Conservation (phyloP, 164 flowering plant species). For the Hamamelis virginiana region DNA sequence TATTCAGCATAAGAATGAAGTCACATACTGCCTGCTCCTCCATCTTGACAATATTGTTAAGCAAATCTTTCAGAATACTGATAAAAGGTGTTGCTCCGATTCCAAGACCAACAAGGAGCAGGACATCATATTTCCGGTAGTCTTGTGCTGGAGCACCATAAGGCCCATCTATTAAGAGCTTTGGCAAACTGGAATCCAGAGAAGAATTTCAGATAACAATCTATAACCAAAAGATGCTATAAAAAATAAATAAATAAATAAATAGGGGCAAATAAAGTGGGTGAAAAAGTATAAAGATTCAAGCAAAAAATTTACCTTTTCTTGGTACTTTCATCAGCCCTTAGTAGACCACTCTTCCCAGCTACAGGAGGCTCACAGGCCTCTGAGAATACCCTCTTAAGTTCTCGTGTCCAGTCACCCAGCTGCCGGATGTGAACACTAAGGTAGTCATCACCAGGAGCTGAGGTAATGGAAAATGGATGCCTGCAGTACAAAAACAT, state of each 20-base stretch:
- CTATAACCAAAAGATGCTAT: background rate
- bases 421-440: constrained; percentile 90
- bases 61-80: constrained; percentile 87
- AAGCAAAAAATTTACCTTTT: constrained; percentile 41
- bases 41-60: constrained; percentile 78
- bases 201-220: constrained; percentile 2
- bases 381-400: constrained; percentile 78
- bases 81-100: constrained; percentile 99
- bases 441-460: constrained; percentile 91
- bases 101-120: constrained; percentile 87
- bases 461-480: constrained; percentile 98
- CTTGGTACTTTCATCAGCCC: constrained; percentile 87
- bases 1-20: background rate
- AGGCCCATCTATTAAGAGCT: constrained; percentile 89
- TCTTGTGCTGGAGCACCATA: constrained; percentile 99
- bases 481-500: constrained; percentile 56
- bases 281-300: background rate
- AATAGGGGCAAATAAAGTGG: background rate
- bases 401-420: constrained; percentile 98
- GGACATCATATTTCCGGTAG: constrained; percentile 79
- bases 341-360: constrained; percentile 86
- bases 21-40: constrained; percentile 74
- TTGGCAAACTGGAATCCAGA: constrained; percentile 64
- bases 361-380: constrained; percentile 78
- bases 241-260: too few species aligned